Base-by-base conservation (phyloP, 2,329 filamentous ascomycete genomes). In the Claviceps spartinae region DNA sequence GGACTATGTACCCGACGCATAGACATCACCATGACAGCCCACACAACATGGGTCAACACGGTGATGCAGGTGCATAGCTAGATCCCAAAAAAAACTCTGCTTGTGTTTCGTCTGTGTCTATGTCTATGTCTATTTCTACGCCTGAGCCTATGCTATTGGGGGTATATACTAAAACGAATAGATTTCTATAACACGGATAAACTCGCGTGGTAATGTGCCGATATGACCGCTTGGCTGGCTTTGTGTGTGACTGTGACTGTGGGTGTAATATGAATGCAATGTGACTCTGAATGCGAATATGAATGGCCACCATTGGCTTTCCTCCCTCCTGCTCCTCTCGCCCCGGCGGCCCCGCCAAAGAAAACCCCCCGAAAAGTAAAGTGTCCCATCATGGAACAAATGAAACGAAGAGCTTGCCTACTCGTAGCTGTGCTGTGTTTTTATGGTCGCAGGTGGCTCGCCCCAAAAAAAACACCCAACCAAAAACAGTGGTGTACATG, bases 141-240 rank as follows among this genome's bases (percentile, higher is more conserved):
- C 36, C 36, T 48, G 36, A 26, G 36, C 36, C 47, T 48, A 48
- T 48, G 34, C 47, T 48, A 18, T 18, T 14, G 47, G 47, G 38
- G 38, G 47, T 42, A 49, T 49, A 49, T 36, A 60, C 61, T 64
- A 61, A 16, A 58, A 65, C 62, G 56, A 59, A 58, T 65, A 56
- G 52, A 61, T 56, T 52, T 34, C 55, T 53, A 51, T 54, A 26
- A 16, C 52, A 55, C 48, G 51, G 42, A 54, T 51, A 43, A 51
- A 48, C 43, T 43, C 34, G 30, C 20, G 26, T 41, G 11, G 9
- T 34, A 11, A 34, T 49, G 37, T 42, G 37, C 47, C 14, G 34
- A 20, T 3, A 3, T 34, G 13, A 37, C 22, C 13, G 18, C 22
- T 11, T 48, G 38, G 47, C 47, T 14, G 24, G 46, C 46, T 18